Evolutionary conservation across 805 yeast genomes (phyloP), one percentile per base, ranked within the genome.

Genomic region (Saccharomycopsis sp.): DNA sequence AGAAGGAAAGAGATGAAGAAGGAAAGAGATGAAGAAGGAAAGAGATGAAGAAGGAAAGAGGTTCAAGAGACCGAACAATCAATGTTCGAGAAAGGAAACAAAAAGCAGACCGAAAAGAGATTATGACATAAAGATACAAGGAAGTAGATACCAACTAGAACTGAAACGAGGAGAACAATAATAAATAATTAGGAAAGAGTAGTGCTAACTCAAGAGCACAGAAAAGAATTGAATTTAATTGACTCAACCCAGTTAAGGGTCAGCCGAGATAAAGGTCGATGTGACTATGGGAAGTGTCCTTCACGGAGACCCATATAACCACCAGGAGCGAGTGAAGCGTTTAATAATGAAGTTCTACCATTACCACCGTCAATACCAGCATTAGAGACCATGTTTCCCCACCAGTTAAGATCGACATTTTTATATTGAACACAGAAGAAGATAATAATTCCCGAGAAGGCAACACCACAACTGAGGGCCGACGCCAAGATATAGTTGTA

Each of bases 401-500:
- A 85, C 90, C 90, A 85, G 47, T 70, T 61, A 14, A 84, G 56
- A 2, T 66, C 61, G 25, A 70, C 72, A 2, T 73, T 71, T 53
- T 79, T 75, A 64, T 75, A 81, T 59, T 73, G 72, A 2, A 77
- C 76, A 0, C 79, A 70, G 65, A 82, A 81, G 70, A 85, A 85
- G 15, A 71, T 60, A 2, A 85, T 70, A 52, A 83, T 71, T 0
- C 81, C 83, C 59, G 84, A 73, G 62, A 84, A 76, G 1, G 87
- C 88, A 19, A 83, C 79, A n/a, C 87, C 89, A 0, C 87, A 81
- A 7, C 78, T 70, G 25, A 84, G 70, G 1, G 81, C 86, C 55
- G 85, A 78, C 23, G 84, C 74, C 55, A 85, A 69, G 22, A 85
- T 76, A 62, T 75, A 78, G 66, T 70, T 75, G 67, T 76, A 78